phyloP scores from a whole-genome alignment of 2,329 filamentous ascomycete species.

The Cercospora sesami region DNA sequence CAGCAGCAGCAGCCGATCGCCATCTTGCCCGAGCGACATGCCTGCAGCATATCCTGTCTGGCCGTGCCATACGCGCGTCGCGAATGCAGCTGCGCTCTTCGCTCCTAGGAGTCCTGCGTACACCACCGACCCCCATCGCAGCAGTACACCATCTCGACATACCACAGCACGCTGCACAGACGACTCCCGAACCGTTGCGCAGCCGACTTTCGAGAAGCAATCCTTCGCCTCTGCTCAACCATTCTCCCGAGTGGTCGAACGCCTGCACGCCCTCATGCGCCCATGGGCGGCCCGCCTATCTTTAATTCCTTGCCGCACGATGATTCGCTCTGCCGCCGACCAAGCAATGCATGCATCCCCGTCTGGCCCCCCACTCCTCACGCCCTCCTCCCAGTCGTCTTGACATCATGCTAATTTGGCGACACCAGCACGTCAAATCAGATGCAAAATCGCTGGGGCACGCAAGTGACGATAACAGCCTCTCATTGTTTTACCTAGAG shows the following conservation, averaged over 20 bases:
- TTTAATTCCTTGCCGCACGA: constrained; percentile 2
- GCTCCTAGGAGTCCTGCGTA: too few species aligned
- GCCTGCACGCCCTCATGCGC: background rate
- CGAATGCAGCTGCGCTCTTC: background rate
- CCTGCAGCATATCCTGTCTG: background rate
- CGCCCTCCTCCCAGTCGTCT: constrained; percentile 4
- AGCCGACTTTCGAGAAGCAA: constrained; percentile 3
- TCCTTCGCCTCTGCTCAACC: constrained; percentile 4
- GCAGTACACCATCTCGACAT: background rate
- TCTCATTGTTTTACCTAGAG: background rate
- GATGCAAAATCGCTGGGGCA: background rate
- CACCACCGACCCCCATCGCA: background rate
- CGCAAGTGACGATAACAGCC: background rate
- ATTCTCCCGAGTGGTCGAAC: background rate
- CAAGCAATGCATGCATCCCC: constrained; percentile 5
- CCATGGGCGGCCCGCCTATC: constrained; percentile 9
- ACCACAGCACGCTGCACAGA: background rate
- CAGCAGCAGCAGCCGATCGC: background rate
- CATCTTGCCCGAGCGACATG: background rate
- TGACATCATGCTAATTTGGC: constrained; percentile 9
- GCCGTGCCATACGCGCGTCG: background rate
- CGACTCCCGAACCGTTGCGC: background rate
- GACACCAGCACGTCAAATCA: background rate
- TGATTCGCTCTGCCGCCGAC: constrained; percentile 4
- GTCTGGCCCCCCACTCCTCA: background rate